These are phyloP conservation scores for Cercospora sp. DNA, from an alignment of 2,329 filamentous ascomycete species.

Conservation along the genomic window DNA sequence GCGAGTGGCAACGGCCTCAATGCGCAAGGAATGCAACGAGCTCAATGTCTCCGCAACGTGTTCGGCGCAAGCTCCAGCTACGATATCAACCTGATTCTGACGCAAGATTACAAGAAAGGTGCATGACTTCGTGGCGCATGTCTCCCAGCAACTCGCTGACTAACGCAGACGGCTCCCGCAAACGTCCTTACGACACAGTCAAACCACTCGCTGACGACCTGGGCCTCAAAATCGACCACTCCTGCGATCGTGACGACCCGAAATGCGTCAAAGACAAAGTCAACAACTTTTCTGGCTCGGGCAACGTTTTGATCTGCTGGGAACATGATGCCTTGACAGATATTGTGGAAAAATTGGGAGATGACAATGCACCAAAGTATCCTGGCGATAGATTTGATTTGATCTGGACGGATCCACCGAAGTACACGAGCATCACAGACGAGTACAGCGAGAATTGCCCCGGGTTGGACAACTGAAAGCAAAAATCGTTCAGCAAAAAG, in stretches of 20 bases:
- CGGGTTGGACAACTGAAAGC: constrained; percentile 48
- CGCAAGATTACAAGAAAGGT: constrained; percentile 55
- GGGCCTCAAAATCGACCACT: constrained; percentile 56
- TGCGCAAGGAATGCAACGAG: constrained; percentile 54
- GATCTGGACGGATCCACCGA: constrained; percentile 59
- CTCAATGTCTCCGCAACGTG: constrained; percentile 59
- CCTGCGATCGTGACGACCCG: constrained; percentile 58
- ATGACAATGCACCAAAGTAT: constrained; percentile 52
- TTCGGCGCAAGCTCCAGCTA: constrained; percentile 56
- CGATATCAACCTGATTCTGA: constrained; percentile 61
- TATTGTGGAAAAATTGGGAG: constrained; percentile 56
- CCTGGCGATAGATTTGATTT: constrained; percentile 51
- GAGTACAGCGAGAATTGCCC: constrained; percentile 56
- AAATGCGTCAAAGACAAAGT: constrained; percentile 57
- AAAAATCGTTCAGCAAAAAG: neutral
- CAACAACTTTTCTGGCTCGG: constrained; percentile 39
- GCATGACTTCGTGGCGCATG: too few species aligned
- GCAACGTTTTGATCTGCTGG: constrained; percentile 65
- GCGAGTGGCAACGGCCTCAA: constrained; percentile 52
- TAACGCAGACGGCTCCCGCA: constrained; percentile 48
- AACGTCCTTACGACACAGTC: constrained; percentile 59
- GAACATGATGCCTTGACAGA: constrained; percentile 57
- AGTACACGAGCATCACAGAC: constrained; percentile 51
- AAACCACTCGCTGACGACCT: constrained; percentile 57
- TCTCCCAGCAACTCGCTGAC: too few species aligned